Conservation (phyloP, 2,329 filamentous ascomycete genomes). For the Fusarium illudens region DNA sequence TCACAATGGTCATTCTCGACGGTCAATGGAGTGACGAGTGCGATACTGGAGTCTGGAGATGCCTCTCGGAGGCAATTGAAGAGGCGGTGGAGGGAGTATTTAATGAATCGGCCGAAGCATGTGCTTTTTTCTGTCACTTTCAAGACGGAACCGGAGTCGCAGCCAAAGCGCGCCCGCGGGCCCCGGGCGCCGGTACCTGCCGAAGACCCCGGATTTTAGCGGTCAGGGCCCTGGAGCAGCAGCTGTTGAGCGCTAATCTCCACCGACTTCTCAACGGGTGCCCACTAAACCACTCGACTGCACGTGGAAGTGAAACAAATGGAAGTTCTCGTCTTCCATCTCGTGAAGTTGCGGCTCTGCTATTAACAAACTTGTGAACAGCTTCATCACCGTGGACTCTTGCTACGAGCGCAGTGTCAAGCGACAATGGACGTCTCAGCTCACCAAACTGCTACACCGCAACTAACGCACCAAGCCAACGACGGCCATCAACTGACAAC, state of each 20-base stretch:
- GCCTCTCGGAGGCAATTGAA: conserved; percentile 10
- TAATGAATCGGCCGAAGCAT: conserved; percentile 13
- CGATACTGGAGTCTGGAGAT: not conserved
- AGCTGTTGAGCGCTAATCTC: not conserved
- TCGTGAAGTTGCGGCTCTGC: conserved; percentile 4
- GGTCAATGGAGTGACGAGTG: not conserved
- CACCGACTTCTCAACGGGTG: not conserved
- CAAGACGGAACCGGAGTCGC: conserved; percentile 19
- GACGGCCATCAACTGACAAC: not conserved
- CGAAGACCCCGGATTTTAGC: conserved; percentile 25
- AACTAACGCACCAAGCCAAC: conserved; percentile 9
- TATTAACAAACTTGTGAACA: not conserved
- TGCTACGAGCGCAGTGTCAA: not conserved
- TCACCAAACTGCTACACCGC: conserved; percentile 15
- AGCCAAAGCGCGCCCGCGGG: conserved; percentile 9
- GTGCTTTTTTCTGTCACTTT: conserved; percentile 24
- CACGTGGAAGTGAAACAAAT: conserved; percentile 7
- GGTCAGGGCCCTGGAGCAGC: conserved; percentile 32
- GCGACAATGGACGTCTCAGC: conserved; percentile 6
- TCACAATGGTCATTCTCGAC: conserved; percentile 43
- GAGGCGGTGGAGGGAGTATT: conserved; percentile 21
- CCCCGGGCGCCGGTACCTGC: conserved; percentile 23
- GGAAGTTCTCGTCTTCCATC: not conserved
- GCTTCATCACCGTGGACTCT: not conserved
- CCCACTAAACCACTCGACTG: not conserved